These are phyloP conservation scores for Paralagenidium karlingii DNA, from an alignment of 352 stramenopile species.

Conservation along the genomic window DNA sequence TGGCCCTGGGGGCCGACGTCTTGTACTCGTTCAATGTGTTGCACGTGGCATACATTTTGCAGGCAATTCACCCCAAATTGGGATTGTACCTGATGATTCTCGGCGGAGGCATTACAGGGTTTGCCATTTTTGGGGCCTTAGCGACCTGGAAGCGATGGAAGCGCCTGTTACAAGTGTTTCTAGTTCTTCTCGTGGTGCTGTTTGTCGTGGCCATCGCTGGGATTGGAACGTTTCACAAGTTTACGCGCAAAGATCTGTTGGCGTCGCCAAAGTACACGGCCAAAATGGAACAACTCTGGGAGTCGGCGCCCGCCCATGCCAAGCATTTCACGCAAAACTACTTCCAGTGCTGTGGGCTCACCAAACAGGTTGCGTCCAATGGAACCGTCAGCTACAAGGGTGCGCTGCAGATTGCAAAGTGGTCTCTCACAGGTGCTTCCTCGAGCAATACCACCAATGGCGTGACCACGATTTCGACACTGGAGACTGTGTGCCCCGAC, in stretches of 20 bases:
- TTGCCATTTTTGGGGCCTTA: slow-evolving; percentile 15
- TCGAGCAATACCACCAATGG: too few relatives aligned
- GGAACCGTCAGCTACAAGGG: too few relatives aligned
- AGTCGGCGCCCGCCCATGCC: slow-evolving; percentile 10
- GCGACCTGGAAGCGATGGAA: slow-evolving; percentile 12
- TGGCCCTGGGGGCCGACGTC: slow-evolving; percentile 33
- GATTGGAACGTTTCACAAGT: slow-evolving; percentile 26
- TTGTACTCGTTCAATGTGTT: slow-evolving; percentile 59
- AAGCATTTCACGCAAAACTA: slow-evolving; percentile 38
- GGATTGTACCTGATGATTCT: slow-evolving; percentile 29
- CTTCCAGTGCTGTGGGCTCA: slow-evolving; percentile 32
- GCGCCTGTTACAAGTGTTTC: slow-evolving; percentile 16
- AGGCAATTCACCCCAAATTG: slow-evolving; percentile 34
- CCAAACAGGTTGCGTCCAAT: slow-evolving; percentile 12
- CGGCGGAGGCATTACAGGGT: slow-evolving; percentile 20
- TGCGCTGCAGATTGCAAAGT: too few relatives aligned
- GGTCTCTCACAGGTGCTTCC: too few relatives aligned
- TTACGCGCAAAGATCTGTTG: slow-evolving; percentile 2
- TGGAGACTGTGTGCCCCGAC: too few relatives aligned
- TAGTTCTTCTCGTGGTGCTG: slow-evolving; percentile 14
- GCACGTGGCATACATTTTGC: slow-evolving; percentile 40
- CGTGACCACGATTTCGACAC: too few relatives aligned
- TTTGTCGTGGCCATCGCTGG: slow-evolving; percentile 26
- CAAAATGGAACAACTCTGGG: slow-evolving; percentile 13
- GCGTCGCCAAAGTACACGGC: slow-evolving; percentile 1